Evolutionary conservation across 441 rosid species (phyloP), one percentile per base, ranked within the genome.

Genomic region (Pelargonium cotyledonis): DNA sequence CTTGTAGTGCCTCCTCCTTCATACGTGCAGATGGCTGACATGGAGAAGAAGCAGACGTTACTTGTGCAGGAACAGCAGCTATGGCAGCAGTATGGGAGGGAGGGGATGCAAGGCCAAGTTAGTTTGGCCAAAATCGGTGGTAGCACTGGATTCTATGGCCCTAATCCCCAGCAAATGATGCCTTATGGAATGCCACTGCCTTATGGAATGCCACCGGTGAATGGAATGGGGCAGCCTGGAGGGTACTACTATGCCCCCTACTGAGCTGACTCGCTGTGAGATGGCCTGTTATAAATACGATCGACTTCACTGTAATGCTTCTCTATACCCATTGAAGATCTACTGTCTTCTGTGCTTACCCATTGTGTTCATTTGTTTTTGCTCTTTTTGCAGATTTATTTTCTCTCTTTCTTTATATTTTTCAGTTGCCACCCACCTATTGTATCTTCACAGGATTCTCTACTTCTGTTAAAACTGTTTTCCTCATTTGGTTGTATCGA

Each of bases 41-140:
- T 94, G 96, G 96, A 94, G 79, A 86, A 89, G 78, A 94, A 94
- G 68, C 99, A 94, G 72, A 75, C 80, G 11, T 70, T 91, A 31
- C 80, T 94, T 72, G 88, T 83, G 65, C 99, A 91, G 76, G 99
- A 94, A 75, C 97, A 94, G 75, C 83, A 78, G 65, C 69, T 90
- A 40, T 94, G 99, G 99, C 89, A 90, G 55, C 97, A 91, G 64
- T 91, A 94, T 65, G 80, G 86, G 1, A 81, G 62, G 70, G 87
- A 86, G 40, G 99, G 99, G 55, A 94, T 91, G 99, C 89, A 82
- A 74, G 97, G 99, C 65, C 96, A 95, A 85, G 55, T 88, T 68
- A 88, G 88, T 74, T 84, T 95, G 89, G 78, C 87, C 75, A 91
- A 85, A 86, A 77, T 89, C 73, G 82, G 64, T 15, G 83, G 84